Evolutionary conservation across 805 yeast species (phyloP).

Genomic region (Pichia manshurica): DNA sequence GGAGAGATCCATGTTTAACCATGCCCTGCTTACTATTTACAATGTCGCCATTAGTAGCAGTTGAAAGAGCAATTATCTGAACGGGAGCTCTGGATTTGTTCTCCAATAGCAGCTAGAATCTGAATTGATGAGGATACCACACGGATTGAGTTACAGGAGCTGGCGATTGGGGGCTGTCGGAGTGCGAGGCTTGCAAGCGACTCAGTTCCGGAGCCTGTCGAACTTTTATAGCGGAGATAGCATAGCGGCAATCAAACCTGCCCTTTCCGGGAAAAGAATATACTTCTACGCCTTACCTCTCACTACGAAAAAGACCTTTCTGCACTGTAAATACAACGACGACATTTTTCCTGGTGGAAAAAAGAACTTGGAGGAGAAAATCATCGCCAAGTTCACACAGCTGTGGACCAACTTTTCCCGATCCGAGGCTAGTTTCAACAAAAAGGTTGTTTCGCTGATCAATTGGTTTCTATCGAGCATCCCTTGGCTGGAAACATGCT

Average conservation of each 20-base stretch:
- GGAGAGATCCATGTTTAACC: no score
- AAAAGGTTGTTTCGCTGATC: conserved; percentile 49
- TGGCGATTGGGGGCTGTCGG: neutral
- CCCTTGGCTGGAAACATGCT: conserved; percentile 75
- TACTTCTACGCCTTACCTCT: conserved; percentile 69
- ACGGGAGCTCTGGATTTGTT: no score
- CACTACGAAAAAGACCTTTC: conserved; percentile 51
- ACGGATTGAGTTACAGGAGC: neutral
- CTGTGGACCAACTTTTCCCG: conserved; percentile 58
- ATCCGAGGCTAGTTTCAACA: conserved; percentile 53
- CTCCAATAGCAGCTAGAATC: no score
- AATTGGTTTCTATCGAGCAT: conserved; percentile 51
- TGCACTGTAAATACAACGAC: conserved; percentile 59
- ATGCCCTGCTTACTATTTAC: no score
- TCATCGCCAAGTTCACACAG: conserved; percentile 44
- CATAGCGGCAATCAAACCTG: neutral
- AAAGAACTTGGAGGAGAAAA: conserved; percentile 33
- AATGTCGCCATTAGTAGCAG: no score
- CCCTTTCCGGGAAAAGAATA: conserved; percentile 28
- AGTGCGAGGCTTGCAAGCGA: neutral
- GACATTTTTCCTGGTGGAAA: conserved; percentile 30
- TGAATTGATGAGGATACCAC: no score
- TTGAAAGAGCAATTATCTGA: no score
- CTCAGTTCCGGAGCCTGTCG: neutral
- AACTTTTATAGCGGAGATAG: neutral